These are phyloP conservation scores for Zalaria sp. DNA, from an alignment of 2,329 filamentous ascomycete genomes.

Conservation along the genomic window DNA sequence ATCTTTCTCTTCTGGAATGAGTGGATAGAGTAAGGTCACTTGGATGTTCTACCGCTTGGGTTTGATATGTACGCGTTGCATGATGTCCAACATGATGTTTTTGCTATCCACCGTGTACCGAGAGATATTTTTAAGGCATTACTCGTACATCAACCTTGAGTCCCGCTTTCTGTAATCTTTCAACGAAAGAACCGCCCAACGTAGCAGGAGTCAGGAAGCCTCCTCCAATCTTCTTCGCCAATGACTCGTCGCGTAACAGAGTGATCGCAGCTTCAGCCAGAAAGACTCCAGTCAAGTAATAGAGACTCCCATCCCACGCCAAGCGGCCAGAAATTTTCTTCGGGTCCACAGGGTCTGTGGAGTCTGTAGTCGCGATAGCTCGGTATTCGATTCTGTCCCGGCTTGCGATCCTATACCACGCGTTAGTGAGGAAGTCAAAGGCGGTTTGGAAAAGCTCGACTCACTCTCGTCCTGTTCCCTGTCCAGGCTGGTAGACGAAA, in stretches of 20 bases:
- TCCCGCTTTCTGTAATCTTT: constrained; percentile 46
- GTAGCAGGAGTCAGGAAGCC: constrained; percentile 61
- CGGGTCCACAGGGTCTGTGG: constrained; percentile 23
- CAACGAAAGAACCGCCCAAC: constrained; percentile 52
- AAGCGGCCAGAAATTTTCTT: constrained; percentile 43
- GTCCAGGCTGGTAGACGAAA: constrained; percentile 35
- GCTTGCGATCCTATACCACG: constrained; percentile 1
- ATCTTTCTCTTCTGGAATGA: no score
- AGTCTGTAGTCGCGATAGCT: constrained; percentile 49
- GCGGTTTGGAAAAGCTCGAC: no score
- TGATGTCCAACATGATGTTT: no score
- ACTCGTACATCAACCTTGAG: constrained; percentile 42
- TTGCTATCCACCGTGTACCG: no score
- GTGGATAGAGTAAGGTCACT: no score
- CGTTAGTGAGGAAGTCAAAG: not conserved
- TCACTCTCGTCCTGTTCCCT: constrained; percentile 17
- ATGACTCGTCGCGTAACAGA: constrained; percentile 43
- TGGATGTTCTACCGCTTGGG: no score
- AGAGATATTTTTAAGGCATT: constrained; percentile 11
- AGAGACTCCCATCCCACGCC: constrained; percentile 46
- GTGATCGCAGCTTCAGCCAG: constrained; percentile 51
- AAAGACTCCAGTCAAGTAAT: constrained; percentile 51
- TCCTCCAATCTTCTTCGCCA: constrained; percentile 41
- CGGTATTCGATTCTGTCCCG: constrained; percentile 39
- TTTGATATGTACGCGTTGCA: no score